These are phyloP conservation scores for Chytriomyces hyalinus DNA, from an alignment of 192 early-diverging fungal species.

Conservation along the genomic window DNA sequence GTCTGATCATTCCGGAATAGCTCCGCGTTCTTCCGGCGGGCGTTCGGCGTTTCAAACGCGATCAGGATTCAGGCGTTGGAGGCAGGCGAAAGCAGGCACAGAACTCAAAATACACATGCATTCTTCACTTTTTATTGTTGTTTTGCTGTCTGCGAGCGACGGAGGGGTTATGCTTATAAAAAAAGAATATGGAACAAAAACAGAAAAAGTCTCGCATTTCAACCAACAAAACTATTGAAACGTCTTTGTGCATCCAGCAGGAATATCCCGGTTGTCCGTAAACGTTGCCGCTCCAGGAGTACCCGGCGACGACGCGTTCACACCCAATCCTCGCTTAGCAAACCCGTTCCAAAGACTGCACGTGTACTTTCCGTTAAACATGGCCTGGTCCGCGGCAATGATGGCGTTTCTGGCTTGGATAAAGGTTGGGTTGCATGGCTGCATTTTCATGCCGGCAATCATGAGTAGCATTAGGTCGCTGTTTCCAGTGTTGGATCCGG, in stretches of 20 bases:
- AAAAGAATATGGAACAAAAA: no score
- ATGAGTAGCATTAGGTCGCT: constrained; percentile 30
- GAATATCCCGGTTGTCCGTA: not conserved
- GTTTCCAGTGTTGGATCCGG: not conserved
- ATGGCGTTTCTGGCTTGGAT: constrained; percentile 40
- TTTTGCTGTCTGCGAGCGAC: no score
- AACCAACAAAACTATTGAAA: not conserved
- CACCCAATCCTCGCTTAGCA: constrained; percentile 89
- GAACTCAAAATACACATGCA: no score
- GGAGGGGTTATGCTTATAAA: no score
- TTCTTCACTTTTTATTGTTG: no score
- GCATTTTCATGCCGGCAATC: constrained; percentile 59
- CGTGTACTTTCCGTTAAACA: constrained; percentile 44
- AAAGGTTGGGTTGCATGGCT: constrained; percentile 58
- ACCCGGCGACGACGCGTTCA: not conserved
- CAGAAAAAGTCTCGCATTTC: not conserved
- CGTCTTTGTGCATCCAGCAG: not conserved
- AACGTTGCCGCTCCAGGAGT: not conserved
- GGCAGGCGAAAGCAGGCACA: no score
- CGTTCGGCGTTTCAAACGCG: no score
- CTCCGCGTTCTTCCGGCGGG: no score
- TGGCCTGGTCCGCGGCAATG: constrained; percentile 42
- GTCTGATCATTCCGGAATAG: no score
- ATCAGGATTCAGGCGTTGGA: no score
- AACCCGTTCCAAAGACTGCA: constrained; percentile 48